Evolutionary conservation across 2,329 filamentous ascomycete genomes (phyloP).

Genomic region (Cryphonectria carpinicola): DNA sequence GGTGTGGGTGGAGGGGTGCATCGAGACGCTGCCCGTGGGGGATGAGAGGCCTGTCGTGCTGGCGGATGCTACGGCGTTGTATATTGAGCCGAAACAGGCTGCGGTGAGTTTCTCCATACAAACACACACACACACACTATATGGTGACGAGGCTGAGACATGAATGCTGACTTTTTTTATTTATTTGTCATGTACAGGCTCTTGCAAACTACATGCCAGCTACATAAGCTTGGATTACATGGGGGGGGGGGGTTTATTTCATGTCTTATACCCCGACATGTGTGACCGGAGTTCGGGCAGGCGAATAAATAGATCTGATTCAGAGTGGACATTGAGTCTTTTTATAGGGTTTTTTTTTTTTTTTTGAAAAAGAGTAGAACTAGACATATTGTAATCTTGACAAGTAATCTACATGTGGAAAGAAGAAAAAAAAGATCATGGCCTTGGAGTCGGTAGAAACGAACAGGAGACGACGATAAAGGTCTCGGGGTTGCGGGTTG

Average conservation of each 20-base stretch:
- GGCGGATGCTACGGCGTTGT: slow-evolving; percentile 83
- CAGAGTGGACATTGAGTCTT: neutral
- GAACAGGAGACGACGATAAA: neutral
- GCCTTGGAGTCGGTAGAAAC: neutral
- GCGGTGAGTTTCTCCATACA: slow-evolving; percentile 56
- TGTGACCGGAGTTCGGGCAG: slow-evolving; percentile 12
- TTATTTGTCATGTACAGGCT: slow-evolving; percentile 13
- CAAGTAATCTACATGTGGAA: neutral
- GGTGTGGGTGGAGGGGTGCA: slow-evolving; percentile 86
- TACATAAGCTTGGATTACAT: slow-evolving; percentile 24
- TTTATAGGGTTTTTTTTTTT: neutral
- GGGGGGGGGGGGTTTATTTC: neutral
- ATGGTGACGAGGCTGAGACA: neutral
- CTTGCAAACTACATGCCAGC: slow-evolving; percentile 15
- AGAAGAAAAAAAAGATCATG: neutral
- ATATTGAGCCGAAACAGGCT: slow-evolving; percentile 85
- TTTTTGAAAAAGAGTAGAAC: neutral
- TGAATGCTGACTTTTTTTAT: slow-evolving; percentile 13
- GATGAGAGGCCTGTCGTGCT: slow-evolving; percentile 68
- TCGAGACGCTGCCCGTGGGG: slow-evolving; percentile 74
- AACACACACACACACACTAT: too few relatives aligned
- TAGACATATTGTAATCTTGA: neutral
- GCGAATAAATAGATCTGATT: slow-evolving; percentile 7
- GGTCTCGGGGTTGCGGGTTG: slow-evolving; percentile 20
- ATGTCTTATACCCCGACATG: neutral